Conservation (phyloP, 441 rosid genomes). For the Syzygium malaccense region DNA sequence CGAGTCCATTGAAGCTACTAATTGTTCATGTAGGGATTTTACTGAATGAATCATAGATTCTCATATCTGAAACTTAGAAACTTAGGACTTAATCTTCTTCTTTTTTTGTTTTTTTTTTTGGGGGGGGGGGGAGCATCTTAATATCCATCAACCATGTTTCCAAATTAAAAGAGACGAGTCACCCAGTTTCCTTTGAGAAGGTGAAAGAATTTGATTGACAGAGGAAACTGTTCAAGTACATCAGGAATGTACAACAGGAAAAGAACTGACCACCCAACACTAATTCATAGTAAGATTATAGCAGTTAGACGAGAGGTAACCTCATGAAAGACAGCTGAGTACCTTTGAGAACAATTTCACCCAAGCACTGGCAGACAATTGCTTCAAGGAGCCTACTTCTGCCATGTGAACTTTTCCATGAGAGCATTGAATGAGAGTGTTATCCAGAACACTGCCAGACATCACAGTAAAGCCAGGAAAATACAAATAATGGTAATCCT, state of each 20-base stretch:
- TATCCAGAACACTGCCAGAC: conserved; percentile 59
- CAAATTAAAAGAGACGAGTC: background rate
- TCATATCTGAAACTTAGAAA: background rate
- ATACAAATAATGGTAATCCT: background rate
- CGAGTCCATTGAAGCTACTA: background rate
- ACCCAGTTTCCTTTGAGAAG: background rate
- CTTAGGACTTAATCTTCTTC: background rate
- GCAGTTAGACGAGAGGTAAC: background rate
- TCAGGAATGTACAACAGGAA: background rate
- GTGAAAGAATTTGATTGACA: background rate
- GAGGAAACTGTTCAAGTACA: background rate
- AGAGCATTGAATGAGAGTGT: conserved; percentile 63
- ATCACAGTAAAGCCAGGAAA: background rate
- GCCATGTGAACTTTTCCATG: conserved; percentile 82
- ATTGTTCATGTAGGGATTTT: background rate
- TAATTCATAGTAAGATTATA: background rate
- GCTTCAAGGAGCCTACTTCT: conserved; percentile 69
- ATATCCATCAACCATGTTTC: background rate
- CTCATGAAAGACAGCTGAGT: conserved; percentile 3
- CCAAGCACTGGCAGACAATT: conserved; percentile 80
- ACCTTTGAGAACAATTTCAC: conserved; percentile 68
- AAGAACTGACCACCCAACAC: background rate
- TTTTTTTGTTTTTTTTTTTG: background rate
- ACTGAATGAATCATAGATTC: background rate
- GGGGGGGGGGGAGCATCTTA: background rate